Conservation (phyloP, 106 monocot species). For the Apostasia ramifera region DNA sequence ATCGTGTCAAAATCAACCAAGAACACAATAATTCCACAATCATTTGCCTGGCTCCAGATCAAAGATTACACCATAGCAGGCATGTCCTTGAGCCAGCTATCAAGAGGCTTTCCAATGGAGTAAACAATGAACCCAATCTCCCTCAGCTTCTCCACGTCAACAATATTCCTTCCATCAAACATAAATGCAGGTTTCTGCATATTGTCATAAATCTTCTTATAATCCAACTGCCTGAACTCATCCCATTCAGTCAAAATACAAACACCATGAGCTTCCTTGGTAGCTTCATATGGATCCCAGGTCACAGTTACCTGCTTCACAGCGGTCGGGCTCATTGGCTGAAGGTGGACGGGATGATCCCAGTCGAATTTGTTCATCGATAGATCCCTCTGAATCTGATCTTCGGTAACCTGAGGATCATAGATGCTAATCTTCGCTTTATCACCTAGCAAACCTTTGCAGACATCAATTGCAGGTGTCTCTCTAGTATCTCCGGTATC, state of each 20-base stretch:
- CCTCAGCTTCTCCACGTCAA: constrained; percentile 17
- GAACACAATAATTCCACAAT: no score
- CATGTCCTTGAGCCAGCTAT: constrained; percentile 20
- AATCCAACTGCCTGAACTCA: constrained; percentile 31
- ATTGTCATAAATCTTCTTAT: constrained; percentile 20
- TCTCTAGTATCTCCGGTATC: constrained; percentile 20
- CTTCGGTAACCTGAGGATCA: constrained; percentile 38
- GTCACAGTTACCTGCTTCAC: constrained; percentile 24
- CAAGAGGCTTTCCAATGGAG: constrained; percentile 29
- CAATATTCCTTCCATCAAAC: constrained; percentile 30
- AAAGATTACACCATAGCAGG: constrained; percentile 10
- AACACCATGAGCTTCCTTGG: constrained; percentile 8
- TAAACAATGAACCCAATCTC: constrained; percentile 30
- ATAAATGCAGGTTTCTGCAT: constrained; percentile 39
- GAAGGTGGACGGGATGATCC: constrained; percentile 39
- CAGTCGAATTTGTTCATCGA: constrained; percentile 40
- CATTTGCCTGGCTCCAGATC: no score
- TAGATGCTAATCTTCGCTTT: constrained; percentile 35
- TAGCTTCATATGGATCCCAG: constrained; percentile 30
- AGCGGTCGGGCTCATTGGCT: constrained; percentile 31
- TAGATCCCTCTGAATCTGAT: constrained; percentile 42
- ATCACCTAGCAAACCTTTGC: constrained; percentile 27
- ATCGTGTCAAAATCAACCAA: no score
- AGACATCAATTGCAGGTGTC: constrained; percentile 18
- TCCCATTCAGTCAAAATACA: constrained; percentile 39